Percentiles rank a stretch among this genome's conserved stretches.
Evolutionary conservation across 2,329 filamentous ascomycete genomes (phyloP).

Genomic region (Nemania serpens): DNA sequence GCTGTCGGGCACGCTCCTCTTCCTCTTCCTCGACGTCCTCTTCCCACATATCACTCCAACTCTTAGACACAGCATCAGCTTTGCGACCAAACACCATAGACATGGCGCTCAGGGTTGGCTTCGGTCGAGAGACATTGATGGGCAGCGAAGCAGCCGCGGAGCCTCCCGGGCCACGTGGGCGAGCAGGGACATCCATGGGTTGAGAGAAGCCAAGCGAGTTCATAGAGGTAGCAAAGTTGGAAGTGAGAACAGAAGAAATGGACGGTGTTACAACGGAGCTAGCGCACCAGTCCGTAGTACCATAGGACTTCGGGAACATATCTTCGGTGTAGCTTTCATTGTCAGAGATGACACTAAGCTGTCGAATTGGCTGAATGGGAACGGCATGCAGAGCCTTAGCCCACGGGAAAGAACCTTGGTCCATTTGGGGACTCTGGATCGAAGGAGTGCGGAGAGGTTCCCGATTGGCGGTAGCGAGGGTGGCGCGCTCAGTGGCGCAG

Average conservation of each 20-base stretch:
- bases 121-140: slow-evolving; percentile 79
- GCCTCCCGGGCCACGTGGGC: slow-evolving; percentile 58
- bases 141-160: slow-evolving; percentile 72
- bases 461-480: slow-evolving; percentile 83
- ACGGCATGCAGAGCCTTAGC: slow-evolving; percentile 83
- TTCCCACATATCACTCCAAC: slow-evolving; percentile 98
- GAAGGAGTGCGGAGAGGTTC: slow-evolving; percentile 96
- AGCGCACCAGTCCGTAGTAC: slow-evolving; percentile 77
- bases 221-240: slow-evolving; percentile 79
- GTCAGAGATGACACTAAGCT: slow-evolving; percentile 85
- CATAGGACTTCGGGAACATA: slow-evolving; percentile 79
- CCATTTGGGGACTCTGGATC: slow-evolving; percentile 82
- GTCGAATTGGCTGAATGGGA: slow-evolving; percentile 71
- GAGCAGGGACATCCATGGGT: slow-evolving; percentile 48
- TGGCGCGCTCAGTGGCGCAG: slow-evolving; percentile 78
- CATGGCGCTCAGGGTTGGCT: slow-evolving; percentile 70
- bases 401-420: slow-evolving; percentile 90
- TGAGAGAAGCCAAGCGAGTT: slow-evolving; percentile 68
- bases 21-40: slow-evolving; percentile 82
- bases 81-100: slow-evolving; percentile 79
- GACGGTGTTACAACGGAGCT: slow-evolving; percentile 78
- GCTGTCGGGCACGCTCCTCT: slow-evolving; percentile 65
- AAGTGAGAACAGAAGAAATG: slow-evolving; percentile 82
- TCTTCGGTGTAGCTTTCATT: slow-evolving; percentile 82
- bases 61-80: slow-evolving; percentile 86